Base-by-base conservation (phyloP, 129 eudicot species). In the Helichrysum umbraculigerum region DNA sequence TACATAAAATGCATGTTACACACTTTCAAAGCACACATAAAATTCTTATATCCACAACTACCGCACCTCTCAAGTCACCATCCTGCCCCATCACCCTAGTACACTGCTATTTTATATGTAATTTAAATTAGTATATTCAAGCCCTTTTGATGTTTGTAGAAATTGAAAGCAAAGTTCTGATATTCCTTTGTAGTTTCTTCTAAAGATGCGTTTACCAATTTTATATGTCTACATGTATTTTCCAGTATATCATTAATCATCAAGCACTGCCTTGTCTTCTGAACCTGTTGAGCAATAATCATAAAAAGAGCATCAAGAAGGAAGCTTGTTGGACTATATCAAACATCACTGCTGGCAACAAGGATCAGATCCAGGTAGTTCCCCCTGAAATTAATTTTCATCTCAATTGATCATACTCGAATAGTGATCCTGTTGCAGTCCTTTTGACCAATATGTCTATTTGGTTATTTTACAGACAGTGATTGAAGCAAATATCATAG, bases 261-360 rank as follows among this genome's bases (percentile, higher is more conserved):
- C 84, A 83, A 72, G 91, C 92, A 30, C 76, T 91, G 35, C 84
- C 92, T 32, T 87, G 91, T 78, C 97, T 91, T 39, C 78, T 83
- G 78, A 86, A 81, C 82, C 79, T 91, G 74, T 76, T 91, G 88
- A 76, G 35, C 44, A 83, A 79, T 71, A 86, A 76, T 72, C 81
- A 88, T 47, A 91, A 91, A 76, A 91, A 91, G 86, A 91, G 97
- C 79, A 91, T 91, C 15, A 90, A 90, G 80, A 90, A 90, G 82
- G 96, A 90, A 86, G 96, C 96, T 57, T 90, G 96, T 58, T 91
- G 97, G 97, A 91, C 97, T 75, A 88, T 91, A 50, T 91, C 97
- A 63, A 91, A 91, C 86, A 91, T 91, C 83, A 91, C 97, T 2
- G 97, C 97, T 63, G 97, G 97, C 66, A 91, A 87, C 72, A 86